Evolutionary conservation across 1,139 yeast species (phyloP).

Genomic region (Kodamaea arcana): DNA sequence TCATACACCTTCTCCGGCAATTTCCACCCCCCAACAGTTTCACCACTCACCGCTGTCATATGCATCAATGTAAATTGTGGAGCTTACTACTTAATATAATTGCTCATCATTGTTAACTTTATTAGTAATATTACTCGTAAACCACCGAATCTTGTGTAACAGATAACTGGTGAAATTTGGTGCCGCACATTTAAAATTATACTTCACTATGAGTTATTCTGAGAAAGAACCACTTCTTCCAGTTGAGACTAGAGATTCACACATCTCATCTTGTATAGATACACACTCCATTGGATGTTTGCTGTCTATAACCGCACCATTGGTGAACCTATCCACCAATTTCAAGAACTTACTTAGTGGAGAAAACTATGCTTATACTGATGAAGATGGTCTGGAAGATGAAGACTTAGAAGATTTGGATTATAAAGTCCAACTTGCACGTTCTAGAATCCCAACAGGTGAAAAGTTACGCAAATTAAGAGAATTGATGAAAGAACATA

Average conservation of each 20-base stretch:
- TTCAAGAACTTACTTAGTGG: slow-evolving; percentile 3
- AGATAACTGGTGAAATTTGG: not conserved
- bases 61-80: too few species aligned
- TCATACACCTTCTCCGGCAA: too few species aligned
- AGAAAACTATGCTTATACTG: slow-evolving; percentile 3
- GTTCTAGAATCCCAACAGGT: slow-evolving; percentile 10
- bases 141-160: not conserved
- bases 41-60: too few species aligned
- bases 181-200: not conserved
- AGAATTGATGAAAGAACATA: slow-evolving; percentile 35
- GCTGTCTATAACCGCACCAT: slow-evolving; percentile 1
- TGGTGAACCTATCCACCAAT: slow-evolving; percentile 1
- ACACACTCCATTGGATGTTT: slow-evolving; percentile 1
- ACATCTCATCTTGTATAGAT: not conserved
- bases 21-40: too few species aligned
- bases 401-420: slow-evolving; percentile 24
- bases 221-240: slow-evolving; percentile 25
- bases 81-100: too few species aligned
- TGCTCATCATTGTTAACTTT: too few species aligned
- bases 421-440: slow-evolving; percentile 5
- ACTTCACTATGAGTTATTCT: slow-evolving; percentile 8
- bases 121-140: too few species aligned
- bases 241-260: slow-evolving; percentile 3
- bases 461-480: slow-evolving; percentile 34
- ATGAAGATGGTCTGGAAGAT: slow-evolving; percentile 19